Evolutionary conservation across 495 filamentous ascomycete species (phyloP).

Genomic region (Massariosphaeria phaeospora): DNA sequence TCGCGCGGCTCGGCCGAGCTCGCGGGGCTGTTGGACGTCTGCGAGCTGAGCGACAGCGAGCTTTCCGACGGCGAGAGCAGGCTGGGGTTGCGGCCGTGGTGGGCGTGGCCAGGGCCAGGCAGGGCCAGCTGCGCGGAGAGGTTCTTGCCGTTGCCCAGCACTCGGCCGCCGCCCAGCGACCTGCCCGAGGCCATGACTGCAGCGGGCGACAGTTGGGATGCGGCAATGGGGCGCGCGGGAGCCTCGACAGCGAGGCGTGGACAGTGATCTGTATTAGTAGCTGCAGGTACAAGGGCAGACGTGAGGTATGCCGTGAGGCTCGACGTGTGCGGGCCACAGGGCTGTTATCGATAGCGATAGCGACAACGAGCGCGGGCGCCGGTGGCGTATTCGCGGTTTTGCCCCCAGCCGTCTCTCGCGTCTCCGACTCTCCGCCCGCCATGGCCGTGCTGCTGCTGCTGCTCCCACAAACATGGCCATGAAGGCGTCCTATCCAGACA

Average conservation of each 20-base stretch:
- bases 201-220: neutral
- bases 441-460: conserved; percentile 2
- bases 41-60: conserved; percentile 53
- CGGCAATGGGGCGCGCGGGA: neutral
- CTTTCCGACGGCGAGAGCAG: conserved; percentile 48
- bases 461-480: conserved; percentile 17
- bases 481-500: conserved; percentile 49
- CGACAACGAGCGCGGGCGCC: too few species aligned
- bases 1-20: conserved; percentile 56
- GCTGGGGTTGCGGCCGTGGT: conserved; percentile 38
- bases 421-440: conserved; percentile 28
- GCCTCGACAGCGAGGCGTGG: neutral
- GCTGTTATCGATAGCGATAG: too few species aligned
- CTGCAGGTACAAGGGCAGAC: too few species aligned
- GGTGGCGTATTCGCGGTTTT: too few species aligned
- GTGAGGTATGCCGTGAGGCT: too few species aligned
- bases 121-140: conserved; percentile 69
- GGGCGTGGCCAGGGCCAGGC: conserved; percentile 51
- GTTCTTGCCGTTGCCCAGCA: conserved; percentile 75
- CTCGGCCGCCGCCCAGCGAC: conserved; percentile 75
- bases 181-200: conserved; percentile 50
- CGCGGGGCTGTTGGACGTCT: conserved; percentile 54
- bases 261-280: too few species aligned
- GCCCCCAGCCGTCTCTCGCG: too few species aligned
- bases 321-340: too few species aligned